phyloP scores from a whole-genome alignment of 345 rosid genomes.

The Lenwebbia sp. region DNA sequence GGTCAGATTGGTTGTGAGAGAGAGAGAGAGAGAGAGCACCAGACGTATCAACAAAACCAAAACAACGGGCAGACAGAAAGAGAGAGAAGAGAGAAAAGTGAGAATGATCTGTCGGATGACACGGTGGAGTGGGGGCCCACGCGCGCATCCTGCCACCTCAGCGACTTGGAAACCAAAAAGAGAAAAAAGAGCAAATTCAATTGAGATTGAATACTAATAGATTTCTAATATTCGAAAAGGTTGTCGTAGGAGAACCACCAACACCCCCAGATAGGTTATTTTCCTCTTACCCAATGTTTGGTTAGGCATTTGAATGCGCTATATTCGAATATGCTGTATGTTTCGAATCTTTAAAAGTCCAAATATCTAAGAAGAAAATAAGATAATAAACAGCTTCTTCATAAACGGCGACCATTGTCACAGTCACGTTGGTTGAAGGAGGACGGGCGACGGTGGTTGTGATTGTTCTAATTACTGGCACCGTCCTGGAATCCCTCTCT shows the following conservation, averaged over 20 bases:
- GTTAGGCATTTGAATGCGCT: background rate
- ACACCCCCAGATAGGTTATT: too few species aligned
- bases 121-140: background rate
- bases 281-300: background rate
- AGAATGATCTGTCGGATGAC: background rate
- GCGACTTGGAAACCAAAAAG: background rate
- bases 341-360: background rate
- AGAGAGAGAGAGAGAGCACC: background rate
- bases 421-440: accelerated
- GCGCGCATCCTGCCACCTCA: background rate
- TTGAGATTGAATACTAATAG: too few species aligned
- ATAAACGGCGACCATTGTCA: accelerated
- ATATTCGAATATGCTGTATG: background rate
- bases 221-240: too few species aligned
- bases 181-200: background rate
- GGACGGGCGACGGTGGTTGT: accelerated
- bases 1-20: background rate
- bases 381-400: background rate
- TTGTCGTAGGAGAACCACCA: too few species aligned
- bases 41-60: background rate
- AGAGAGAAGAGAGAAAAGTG: background rate
- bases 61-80: background rate
- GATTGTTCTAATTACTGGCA: background rate
- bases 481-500: background rate
- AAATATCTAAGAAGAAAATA: background rate